Evolutionary conservation across 192 early-diverging fungal species (phyloP), one percentile per base, ranked within the genome.

Genomic region (Coemansia sp.): DNA sequence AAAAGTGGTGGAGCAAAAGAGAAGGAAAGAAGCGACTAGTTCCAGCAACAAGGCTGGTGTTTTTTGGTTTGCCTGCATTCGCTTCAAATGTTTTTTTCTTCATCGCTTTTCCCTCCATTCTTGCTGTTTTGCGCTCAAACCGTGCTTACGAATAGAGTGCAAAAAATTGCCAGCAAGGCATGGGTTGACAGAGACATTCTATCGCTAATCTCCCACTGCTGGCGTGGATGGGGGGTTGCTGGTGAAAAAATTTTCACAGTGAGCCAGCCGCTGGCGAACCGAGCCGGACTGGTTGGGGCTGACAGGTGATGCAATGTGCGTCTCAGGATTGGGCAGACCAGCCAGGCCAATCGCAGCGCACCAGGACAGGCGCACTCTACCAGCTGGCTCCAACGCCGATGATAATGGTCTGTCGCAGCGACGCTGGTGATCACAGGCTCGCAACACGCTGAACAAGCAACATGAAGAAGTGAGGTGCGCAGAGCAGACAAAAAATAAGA

Each of bases 181-280:
- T 5, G 14, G 42, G 42, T 45, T 8, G 42, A 16, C 42, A 12
- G 42, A 12, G 42, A 12, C 42, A 4, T 45, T 5, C 5, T 45
- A 12, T 12, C 42, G 42, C 42, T 16, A 16, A 45, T 45, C 14
- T 45, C 17, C 17, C 17, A 16, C 22, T 45, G 42, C 42, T 5
- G 3, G 42, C 17, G 42, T 54, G 51, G 51, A 54, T 54, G 51
- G 51, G 51, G 51, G 51, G 51, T 22, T 54, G 20, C 22, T 54
- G 22, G 51, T 54, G 51, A 54, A 54, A 54, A 54, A 54, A 54
- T 54, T 54, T 54, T 54, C 51, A 54, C 51, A 8, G 36, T 11
- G 42, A 45, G 42, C 42, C 42, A 45, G 7, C 42, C 17, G 42
- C 42, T 16, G 3, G 28, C 51, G 51, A 54, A 30, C 51, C 51